Conservation (phyloP, 768 basidiomycete genomes). For the Kwoniella botswanensis region DNA sequence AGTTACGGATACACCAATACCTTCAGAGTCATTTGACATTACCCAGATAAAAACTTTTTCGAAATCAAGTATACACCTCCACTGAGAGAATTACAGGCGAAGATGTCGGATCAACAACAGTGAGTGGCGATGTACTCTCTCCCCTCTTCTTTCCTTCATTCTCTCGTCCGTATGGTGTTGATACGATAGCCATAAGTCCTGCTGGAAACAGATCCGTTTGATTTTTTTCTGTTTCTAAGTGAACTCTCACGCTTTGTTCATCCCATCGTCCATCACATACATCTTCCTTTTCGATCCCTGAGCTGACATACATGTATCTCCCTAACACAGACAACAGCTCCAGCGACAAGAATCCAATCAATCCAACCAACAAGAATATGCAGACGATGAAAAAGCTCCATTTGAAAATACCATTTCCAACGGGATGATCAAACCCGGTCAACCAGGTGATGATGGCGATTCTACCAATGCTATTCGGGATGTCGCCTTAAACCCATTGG, state of each 20-base stretch:
- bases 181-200: too few species aligned
- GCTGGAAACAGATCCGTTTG: too few species aligned
- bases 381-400: constrained; percentile 3
- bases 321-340: constrained; percentile 8
- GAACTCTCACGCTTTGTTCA: not conserved
- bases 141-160: not conserved
- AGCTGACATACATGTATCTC: not conserved
- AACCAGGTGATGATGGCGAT: constrained; percentile 12
- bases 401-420: constrained; percentile 11
- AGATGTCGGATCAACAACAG: constrained; percentile 17
- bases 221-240: too few species aligned
- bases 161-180: too few species aligned
- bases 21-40: not conserved
- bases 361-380: constrained; percentile 7
- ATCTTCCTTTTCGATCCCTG: not conserved
- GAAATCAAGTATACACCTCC: constrained; percentile 8
- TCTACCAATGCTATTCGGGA: constrained; percentile 6
- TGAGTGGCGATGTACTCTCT: not conserved
- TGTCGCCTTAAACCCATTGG: constrained; percentile 19
- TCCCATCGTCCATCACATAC: not conserved
- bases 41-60: not conserved
- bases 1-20: not conserved
- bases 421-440: constrained; percentile 11
- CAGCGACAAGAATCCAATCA: constrained; percentile 8
- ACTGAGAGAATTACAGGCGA: not conserved